Base-by-base conservation (phyloP, 306 rosid genomes). In the Vicia sativa region DNA sequence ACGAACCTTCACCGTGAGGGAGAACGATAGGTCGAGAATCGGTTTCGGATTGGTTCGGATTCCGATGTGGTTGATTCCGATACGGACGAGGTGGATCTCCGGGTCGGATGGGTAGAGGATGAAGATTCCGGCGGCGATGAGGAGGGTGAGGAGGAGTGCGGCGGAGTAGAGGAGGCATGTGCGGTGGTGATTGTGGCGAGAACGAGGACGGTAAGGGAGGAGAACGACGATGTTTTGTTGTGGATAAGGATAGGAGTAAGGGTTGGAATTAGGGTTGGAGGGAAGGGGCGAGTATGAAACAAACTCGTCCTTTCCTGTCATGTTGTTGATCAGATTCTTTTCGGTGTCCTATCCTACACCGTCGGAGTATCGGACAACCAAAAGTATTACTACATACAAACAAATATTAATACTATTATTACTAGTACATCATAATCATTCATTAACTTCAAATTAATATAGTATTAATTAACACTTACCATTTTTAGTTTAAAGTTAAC, bases 31-130 rank as follows among this genome's bases (percentile, higher is more conserved):
- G 73, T 93, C 95, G 16, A 93, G 90, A 10, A 70, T 37, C 48
- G 85, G 83, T 16, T 7, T 62, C 0, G 83, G 89, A 14, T 74
- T 56, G 34, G 86, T 39, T 65, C 77, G 78, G 82, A 87, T 77
- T 2, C 60, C 73, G 73, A 89, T 65, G 41, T 73, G 81, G 68
- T 88, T 82, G 73, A 88, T 83, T 12, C 74, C 73, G 79, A 93
- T 7, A 5, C 95, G 83, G 62, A 8, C 80, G 66, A 90, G 71
- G 9, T 74, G 82, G 37, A 93, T 57, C 1, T 67, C 52, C 0
- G 96, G 98, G 52, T 93, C 90, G 67, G 93, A 82, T 3, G 97
- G 97, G 67, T 75, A 88, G 67, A 93, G 78, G 45, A 86, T 4
- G 68, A 75, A 88, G 39, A 48, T 42, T n/a, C 74, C 78, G 26